Base-by-base conservation (phyloP, 2,329 filamentous ascomycete species). In the Colletotrichum coccodes region DNA sequence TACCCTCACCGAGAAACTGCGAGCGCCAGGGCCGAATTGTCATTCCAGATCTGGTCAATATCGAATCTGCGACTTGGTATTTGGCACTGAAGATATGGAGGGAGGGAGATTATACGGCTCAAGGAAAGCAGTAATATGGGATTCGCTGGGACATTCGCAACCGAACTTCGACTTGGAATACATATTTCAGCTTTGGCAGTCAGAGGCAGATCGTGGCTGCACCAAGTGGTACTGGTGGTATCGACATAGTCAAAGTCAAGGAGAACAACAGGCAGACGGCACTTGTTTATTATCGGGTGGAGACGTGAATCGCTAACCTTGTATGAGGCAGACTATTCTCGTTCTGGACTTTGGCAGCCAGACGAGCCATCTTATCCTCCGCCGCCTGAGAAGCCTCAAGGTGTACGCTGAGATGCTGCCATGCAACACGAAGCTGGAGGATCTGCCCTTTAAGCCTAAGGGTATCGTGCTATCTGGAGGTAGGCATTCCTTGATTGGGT, bases 321-420 rank as follows among this genome's bases (percentile, higher is more conserved):
- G 2, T 12, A 5, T 28, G 28, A 11, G 12, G 3, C 7, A 91
- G 84, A 93, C 91, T 72, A 91, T 94, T 74, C 83, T 94, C 72
- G 89, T 91, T 72, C 83, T 93, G 74, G 91, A 93, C 79, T 93
- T 93, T 77, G 91, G 82, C 60, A 91, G 88, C 28, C 91, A 93
- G 80, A 92, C 91, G 76, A 90, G 89, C 46, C 92, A 94, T 79
- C 84, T 95, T 44, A 94, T 95, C 76, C 90, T 90, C 11, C 86
- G 93, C 62, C 89, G 93, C 38, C 86, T 97, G 32, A 88, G 94
- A 73, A 89, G 92, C 74, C 87, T 97, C 80, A 92, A 91, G 83
- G 88, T 97, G 79, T 97, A 93, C 84, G 90, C 90, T 70, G 94
- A 97, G 83, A 92, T 97, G 91, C 89, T 97, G 49, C 93, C 93